Percentiles rank a stretch among this genome's conserved stretches.
Conservation (phyloP, 495 filamentous ascomycete genomes). For the Glonium stellatum region DNA sequence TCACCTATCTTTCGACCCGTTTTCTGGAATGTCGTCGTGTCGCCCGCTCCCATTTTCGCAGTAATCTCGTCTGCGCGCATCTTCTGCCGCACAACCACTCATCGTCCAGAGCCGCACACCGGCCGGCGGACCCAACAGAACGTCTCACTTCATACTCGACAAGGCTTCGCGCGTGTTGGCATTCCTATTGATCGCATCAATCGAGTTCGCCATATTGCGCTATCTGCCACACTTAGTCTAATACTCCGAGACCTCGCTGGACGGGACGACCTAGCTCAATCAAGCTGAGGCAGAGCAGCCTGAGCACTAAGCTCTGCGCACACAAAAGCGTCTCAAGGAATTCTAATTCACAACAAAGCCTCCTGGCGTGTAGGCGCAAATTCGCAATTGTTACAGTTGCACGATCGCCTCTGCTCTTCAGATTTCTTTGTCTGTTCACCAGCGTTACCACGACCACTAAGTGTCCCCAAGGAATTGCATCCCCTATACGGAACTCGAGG, state of each 20-base stretch:
- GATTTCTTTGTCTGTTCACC: background rate
- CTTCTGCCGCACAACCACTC: background rate
- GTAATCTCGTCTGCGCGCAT: background rate
- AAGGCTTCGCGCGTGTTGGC: background rate
- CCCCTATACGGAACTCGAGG: conserved; percentile 13
- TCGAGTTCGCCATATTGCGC: background rate
- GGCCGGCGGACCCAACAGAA: background rate
- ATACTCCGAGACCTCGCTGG: background rate
- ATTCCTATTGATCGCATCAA: conserved; percentile 4
- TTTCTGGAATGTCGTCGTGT: conserved; percentile 13
- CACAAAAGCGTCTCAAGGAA: background rate
- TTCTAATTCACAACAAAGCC: background rate
- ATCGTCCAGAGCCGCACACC: background rate
- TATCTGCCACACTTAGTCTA: background rate
- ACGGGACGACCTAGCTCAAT: background rate
- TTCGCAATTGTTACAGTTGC: background rate
- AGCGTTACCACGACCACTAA: background rate
- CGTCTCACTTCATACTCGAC: background rate
- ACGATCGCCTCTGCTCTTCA: background rate
- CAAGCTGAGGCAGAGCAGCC: background rate
- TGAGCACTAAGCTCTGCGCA: background rate
- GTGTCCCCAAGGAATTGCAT: conserved; percentile 7
- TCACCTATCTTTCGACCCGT: background rate
- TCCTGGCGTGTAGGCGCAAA: background rate
- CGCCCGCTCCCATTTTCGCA: background rate